Conservation (phyloP, 768 basidiomycete genomes). For the Strobilomyces confusus region DNA sequence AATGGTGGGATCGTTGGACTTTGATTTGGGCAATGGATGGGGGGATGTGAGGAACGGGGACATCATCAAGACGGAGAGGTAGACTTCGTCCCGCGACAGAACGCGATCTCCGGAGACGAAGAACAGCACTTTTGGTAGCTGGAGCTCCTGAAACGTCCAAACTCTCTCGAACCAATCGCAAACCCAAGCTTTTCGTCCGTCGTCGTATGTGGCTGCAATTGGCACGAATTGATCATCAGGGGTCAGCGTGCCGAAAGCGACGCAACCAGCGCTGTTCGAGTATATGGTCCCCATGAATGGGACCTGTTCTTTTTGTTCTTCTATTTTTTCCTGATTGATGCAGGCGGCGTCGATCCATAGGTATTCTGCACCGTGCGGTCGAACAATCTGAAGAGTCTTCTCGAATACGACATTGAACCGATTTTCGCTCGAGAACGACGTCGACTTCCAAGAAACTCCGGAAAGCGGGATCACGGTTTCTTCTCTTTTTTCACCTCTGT, state of each 20-base stretch:
- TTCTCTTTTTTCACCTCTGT: background rate
- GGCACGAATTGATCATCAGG: background rate
- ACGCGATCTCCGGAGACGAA: slow-evolving; percentile 9
- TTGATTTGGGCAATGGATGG: background rate
- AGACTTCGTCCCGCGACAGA: slow-evolving; percentile 3
- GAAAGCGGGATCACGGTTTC: background rate
- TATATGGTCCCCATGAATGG: slow-evolving; percentile 7
- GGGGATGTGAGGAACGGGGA: slow-evolving; percentile 8
- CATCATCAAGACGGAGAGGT: slow-evolving; percentile 8
- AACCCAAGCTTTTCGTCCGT: slow-evolving; percentile 8
- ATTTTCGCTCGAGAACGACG: slow-evolving; percentile 2
- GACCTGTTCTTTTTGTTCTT: slow-evolving; percentile 2
- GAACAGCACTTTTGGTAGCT: slow-evolving; percentile 1
- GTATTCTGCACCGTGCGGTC: background rate
- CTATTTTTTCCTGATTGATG: background rate
- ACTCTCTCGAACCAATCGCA: slow-evolving; percentile 14
- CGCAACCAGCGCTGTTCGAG: slow-evolving; percentile 5
- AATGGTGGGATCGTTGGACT: background rate
- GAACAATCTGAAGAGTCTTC: background rate
- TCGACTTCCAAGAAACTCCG: slow-evolving; percentile 2
- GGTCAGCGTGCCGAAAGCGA: slow-evolving; percentile 7
- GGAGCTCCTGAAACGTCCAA: slow-evolving; percentile 15
- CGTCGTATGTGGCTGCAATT: slow-evolving; percentile 1
- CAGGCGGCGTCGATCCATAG: slow-evolving; percentile 13
- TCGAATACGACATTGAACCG: slow-evolving; percentile 4